phyloP scores from a whole-genome alignment of 2,329 filamentous ascomycete genomes.

The Claviceps spartinae region DNA sequence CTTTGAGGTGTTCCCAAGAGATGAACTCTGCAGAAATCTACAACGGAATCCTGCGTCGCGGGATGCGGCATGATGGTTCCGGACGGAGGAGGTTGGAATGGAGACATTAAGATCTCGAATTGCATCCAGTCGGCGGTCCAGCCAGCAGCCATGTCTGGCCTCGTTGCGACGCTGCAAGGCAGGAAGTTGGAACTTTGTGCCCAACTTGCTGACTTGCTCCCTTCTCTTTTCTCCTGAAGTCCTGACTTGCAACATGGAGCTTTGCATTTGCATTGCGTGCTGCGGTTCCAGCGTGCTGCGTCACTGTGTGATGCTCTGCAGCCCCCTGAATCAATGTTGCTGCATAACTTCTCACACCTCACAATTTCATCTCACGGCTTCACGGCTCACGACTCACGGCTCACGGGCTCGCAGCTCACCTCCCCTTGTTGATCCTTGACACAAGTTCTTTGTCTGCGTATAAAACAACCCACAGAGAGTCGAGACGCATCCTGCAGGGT shows the following conservation, averaged over 20 bases:
- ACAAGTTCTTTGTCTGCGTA: not conserved
- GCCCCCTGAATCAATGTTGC: not conserved
- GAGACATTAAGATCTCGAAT: no score
- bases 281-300: not conserved
- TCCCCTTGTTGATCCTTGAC: not conserved
- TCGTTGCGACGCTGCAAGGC: not conserved
- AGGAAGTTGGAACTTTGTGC: not conserved
- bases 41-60: no score
- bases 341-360: not conserved
- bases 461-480: not conserved
- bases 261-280: not conserved
- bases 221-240: no score
- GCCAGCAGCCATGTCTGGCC: not conserved
- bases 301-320: not conserved
- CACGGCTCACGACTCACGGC: not conserved
- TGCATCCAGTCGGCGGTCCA: not conserved
- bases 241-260: no score
- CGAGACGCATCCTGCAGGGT: slow-evolving; percentile 2
- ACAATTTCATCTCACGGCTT: not conserved
- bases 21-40: no score
- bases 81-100: no score
- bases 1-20: no score
- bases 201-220: not conserved
- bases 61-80: no score
- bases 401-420: slow-evolving; percentile 1